phyloP scores from a whole-genome alignment of 306 rosid genomes.

The Citrullus colocynthis region DNA sequence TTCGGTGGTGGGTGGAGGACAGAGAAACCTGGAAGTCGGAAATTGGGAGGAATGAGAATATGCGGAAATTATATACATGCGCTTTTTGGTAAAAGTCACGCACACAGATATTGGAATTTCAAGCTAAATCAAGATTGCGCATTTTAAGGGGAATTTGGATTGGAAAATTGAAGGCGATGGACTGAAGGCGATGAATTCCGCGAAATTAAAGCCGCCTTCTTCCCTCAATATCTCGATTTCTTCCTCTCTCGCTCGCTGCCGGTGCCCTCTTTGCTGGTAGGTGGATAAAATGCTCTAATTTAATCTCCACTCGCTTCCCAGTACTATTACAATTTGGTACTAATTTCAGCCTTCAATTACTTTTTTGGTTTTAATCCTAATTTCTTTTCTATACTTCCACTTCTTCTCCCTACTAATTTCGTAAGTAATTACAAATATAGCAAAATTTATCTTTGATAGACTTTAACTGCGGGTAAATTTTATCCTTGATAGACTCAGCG shows the following conservation, averaged over 20 bases:
- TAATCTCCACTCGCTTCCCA: background rate
- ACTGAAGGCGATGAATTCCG: background rate
- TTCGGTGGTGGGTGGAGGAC: constrained; percentile 13
- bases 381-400: no score
- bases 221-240: background rate
- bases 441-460: no score
- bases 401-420: no score
- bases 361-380: no score
- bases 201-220: background rate
- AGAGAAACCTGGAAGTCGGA: constrained; percentile 26
- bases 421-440: no score
- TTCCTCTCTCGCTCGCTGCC: background rate
- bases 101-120: background rate
- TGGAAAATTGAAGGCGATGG: background rate
- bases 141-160: background rate
- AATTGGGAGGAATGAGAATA: constrained; percentile 12
- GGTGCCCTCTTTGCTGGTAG: background rate
- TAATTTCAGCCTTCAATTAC: no score
- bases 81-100: background rate
- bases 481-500: no score
- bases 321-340: no score
- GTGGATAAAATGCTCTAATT: background rate
- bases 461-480: no score
- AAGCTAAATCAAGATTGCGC: background rate
- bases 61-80: background rate